phyloP scores from a whole-genome alignment of 257 asterid genomes.

The Knoxia roxburghii region DNA sequence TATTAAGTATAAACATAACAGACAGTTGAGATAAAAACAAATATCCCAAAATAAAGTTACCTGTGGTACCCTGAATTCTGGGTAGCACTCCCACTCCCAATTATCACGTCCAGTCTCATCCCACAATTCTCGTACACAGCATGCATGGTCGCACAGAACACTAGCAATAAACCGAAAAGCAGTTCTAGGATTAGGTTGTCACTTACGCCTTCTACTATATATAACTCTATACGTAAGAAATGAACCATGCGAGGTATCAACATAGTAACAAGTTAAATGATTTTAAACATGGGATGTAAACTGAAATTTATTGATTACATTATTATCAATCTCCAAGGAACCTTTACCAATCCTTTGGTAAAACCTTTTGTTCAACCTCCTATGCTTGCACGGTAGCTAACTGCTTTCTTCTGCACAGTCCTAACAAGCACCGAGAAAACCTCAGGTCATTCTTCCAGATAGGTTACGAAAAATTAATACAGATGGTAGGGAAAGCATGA shows the following conservation, averaged over 20 bases:
- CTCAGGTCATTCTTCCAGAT: background rate
- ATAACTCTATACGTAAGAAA: too few relatives aligned
- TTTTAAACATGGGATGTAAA: background rate
- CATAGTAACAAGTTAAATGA: background rate
- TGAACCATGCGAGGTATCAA: background rate
- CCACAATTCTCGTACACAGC: background rate
- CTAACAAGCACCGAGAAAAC: background rate
- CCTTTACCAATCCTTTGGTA: background rate
- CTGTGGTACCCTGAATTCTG: background rate
- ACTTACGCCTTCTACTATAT: background rate
- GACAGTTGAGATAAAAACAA: background rate
- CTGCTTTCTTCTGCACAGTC: constrained; percentile 1
- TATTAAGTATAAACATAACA: background rate
- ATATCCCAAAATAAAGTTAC: constrained; percentile 3
- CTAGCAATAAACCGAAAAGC: too few relatives aligned
- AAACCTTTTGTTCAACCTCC: background rate
- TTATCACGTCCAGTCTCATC: background rate
- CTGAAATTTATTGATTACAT: background rate
- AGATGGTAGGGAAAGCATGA: background rate
- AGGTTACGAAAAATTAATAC: too few relatives aligned
- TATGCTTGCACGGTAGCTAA: background rate
- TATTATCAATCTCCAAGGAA: background rate
- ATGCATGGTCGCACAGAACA: constrained; percentile 4
- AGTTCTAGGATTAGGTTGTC: background rate
- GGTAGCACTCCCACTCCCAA: too few relatives aligned